A percentile compares a stretch with the other conserved stretches of the same genome.
These are phyloP conservation scores for Coemansia biformis DNA, from an alignment of 192 early-diverging fungal species.

Conservation along the genomic window DNA sequence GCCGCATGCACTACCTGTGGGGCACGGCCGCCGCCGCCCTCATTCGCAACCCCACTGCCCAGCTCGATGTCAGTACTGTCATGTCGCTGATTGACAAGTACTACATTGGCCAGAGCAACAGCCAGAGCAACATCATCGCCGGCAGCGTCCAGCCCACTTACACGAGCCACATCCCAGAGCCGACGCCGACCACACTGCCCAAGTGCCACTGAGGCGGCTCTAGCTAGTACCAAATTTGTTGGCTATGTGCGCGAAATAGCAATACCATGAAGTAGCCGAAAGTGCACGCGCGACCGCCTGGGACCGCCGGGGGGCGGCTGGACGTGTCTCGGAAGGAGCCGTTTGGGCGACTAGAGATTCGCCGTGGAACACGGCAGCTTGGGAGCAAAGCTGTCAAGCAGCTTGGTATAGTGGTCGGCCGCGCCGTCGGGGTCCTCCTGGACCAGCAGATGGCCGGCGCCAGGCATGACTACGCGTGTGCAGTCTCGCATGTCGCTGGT, in stretches of 20 bases:
- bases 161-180: neutral
- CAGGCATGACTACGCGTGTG: constrained; percentile 19
- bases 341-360: constrained; percentile 7
- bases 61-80: constrained; percentile 13
- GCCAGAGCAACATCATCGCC: constrained; percentile 32
- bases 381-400: constrained; percentile 17
- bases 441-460: constrained; percentile 28
- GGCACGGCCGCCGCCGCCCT: constrained; percentile 32
- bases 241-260: no score
- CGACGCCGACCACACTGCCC: neutral
- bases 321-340: no score
- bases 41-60: constrained; percentile 21
- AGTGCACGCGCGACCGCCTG: no score
- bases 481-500: constrained; percentile 14
- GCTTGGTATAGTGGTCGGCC: constrained; percentile 9
- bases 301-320: no score
- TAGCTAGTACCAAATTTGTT: no score
- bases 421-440: constrained; percentile 21
- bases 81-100: constrained; percentile 13
- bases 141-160: constrained; percentile 9
- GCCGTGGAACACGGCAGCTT: neutral
- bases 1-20: constrained; percentile 48
- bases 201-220: constrained; percentile 1
- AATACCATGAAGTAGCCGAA: no score
- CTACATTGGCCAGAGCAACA: constrained; percentile 27